These are phyloP conservation scores for Trametes cubensis DNA, from an alignment of 768 basidiomycete species.

Conservation along the genomic window DNA sequence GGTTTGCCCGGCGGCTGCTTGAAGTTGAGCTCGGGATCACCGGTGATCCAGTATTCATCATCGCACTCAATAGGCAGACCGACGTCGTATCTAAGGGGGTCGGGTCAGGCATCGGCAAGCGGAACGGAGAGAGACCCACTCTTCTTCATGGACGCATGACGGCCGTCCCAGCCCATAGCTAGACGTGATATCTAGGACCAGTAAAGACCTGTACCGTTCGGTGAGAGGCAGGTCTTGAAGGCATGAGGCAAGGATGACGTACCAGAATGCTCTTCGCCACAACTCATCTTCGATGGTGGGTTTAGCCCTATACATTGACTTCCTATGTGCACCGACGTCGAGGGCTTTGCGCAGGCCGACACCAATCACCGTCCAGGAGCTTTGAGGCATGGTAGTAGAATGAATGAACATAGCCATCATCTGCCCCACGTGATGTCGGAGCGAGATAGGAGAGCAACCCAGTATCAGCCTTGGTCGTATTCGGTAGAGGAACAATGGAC, in stretches of 20 bases:
- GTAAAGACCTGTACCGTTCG: constrained; percentile 32
- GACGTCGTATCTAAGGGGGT: constrained; percentile 52
- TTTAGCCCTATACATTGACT: constrained; percentile 36
- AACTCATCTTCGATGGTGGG: constrained; percentile 56
- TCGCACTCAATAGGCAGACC: constrained; percentile 67
- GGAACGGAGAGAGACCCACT: constrained; percentile 45
- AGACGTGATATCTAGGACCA: constrained; percentile 35
- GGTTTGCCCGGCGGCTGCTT: constrained; percentile 66
- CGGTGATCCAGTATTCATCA: constrained; percentile 66
- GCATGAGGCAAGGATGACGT: constrained; percentile 27
- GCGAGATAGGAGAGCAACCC: too few relatives aligned
- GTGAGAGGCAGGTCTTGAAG: constrained; percentile 6
- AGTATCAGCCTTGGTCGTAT: too few relatives aligned
- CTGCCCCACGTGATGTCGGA: constrained; percentile 34
- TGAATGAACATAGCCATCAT: constrained; percentile 56
- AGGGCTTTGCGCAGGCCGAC: constrained; percentile 43
- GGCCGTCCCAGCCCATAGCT: constrained; percentile 65
- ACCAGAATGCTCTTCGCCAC: constrained; percentile 61
- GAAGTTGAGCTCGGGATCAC: constrained; percentile 51
- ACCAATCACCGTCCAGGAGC: constrained; percentile 57
- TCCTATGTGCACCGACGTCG: constrained; percentile 50
- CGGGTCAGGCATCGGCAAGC: neutral
- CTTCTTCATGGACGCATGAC: constrained; percentile 69
- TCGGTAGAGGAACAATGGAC: neutral
- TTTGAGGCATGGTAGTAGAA: constrained; percentile 61